Evolutionary conservation across 495 filamentous ascomycete species (phyloP), one percentile per base, ranked within the genome.

Genomic region (Rhypophila decipiens): DNA sequence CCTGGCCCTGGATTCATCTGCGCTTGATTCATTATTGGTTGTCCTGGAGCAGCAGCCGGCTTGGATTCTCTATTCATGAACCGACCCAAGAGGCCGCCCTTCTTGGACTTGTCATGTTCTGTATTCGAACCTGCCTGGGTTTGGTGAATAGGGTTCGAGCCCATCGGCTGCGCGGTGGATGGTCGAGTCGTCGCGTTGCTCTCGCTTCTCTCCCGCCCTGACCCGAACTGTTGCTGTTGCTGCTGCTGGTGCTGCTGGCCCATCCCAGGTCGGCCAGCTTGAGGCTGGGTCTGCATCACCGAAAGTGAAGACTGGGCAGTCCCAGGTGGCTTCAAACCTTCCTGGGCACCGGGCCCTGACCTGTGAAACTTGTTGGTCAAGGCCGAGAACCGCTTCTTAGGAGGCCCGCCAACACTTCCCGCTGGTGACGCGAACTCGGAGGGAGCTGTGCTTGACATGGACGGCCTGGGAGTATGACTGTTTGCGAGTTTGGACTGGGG

Each of bases 331-430:
- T 39, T 42, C 3, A 19, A 11, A 19, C 12, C 20, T 5, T 51
- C 49, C 13, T 46, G 43, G 15, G 20, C 24, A 18, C 2, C 9
- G 7, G 35, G 23, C 24, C 35, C 38, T 9, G 39, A 27, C 1
- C 55, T 46, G 8, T 24, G 41, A 23, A 67, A 59, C 38, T 59
- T 56, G 21, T 49, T 52, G 15, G 61, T 59, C 13, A 67, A 42
- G 2, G 54, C 56, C 15, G 63, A 64, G 43, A 66, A 58, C 2
- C 65, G 52, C 47, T 68, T 67, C 51, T 66, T 64, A 0, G 62
- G 58, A 7, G 35, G 34, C 1, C 49, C 51, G 13, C 48, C 47
- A 19, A 44, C 39, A 37, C 49, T 49, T 13, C 49, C 51, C 8
- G 51, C 31, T 2, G 46, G 39, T n/a, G n/a, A n/a, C 34, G 47